phyloP scores from a whole-genome alignment of 208 protist species.

The Angomonas deanei region DNA sequence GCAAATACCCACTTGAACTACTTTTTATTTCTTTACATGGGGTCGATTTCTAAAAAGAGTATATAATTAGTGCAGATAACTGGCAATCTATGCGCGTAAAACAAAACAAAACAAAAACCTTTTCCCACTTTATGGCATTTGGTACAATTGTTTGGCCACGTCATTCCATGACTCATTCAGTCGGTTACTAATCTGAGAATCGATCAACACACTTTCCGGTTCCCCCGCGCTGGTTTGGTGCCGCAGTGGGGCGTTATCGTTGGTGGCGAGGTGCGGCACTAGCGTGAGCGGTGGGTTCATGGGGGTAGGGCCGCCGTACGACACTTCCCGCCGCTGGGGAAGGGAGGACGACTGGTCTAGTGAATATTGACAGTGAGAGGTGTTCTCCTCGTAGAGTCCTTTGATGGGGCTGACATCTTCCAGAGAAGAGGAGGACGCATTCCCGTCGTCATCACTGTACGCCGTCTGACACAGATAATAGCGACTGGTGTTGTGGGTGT shows the following conservation, averaged over 20 bases:
- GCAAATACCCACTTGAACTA: not conserved
- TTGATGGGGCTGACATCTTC: conserved; percentile 16
- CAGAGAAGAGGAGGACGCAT: conserved; percentile 4
- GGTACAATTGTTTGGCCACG: not conserved
- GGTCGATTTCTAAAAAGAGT: too few relatives aligned
- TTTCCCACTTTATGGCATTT: too few relatives aligned
- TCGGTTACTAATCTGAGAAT: too few relatives aligned
- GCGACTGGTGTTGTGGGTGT: not conserved
- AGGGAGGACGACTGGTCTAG: not conserved
- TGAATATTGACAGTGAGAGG: not conserved
- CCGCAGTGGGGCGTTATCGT: not conserved
- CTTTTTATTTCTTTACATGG: too few relatives aligned
- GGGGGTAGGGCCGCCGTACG: not conserved
- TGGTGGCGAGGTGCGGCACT: not conserved
- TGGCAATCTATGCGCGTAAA: too few relatives aligned
- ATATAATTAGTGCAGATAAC: too few relatives aligned
- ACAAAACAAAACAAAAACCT: not conserved
- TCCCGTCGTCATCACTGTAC: not conserved
- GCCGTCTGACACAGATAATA: not conserved
- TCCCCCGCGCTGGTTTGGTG: too few relatives aligned
- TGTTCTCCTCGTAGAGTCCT: not conserved
- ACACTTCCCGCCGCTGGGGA: too few relatives aligned
- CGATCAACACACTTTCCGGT: too few relatives aligned
- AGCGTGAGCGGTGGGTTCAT: not conserved
- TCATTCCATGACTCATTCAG: not conserved